A percentile compares a stretch with the other conserved stretches of the same genome.
phyloP scores from a whole-genome alignment of 176 grass and related monocot genomes.

The Miscanthus lutarioriparius region DNA sequence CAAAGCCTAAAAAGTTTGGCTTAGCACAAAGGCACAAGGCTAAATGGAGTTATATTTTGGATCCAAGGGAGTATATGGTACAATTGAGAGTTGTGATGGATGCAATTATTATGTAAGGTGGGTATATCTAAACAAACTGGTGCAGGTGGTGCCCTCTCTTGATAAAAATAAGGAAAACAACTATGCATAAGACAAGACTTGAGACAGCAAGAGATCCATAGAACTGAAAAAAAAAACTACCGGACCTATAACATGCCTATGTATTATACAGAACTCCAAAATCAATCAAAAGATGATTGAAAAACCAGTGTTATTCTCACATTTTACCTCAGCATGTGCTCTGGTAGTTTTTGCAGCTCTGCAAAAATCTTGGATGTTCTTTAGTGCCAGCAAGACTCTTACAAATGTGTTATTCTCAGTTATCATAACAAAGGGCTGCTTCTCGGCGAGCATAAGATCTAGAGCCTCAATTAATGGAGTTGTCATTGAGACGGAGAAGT shows the following conservation, averaged over 20 bases:
- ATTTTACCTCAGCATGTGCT: slow-evolving; percentile 45
- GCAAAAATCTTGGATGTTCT: slow-evolving; percentile 73
- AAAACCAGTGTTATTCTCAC: slow-evolving; percentile 8
- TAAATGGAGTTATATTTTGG: not conserved
- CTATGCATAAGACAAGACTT: not conserved
- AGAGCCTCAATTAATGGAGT: slow-evolving; percentile 58
- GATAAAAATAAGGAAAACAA: not conserved
- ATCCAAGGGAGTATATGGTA: not conserved
- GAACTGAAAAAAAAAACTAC: not conserved
- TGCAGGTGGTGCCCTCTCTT: not conserved
- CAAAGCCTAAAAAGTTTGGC: not conserved
- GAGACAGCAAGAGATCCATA: slow-evolving; percentile 5
- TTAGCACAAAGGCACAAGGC: not conserved
- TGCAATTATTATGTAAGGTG: slow-evolving; percentile 1
- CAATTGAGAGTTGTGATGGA: slow-evolving; percentile 1
- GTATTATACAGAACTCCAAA: slow-evolving; percentile 7
- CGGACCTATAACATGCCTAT: not conserved
- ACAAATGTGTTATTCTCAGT: slow-evolving; percentile 40
- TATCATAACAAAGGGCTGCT: slow-evolving; percentile 68
- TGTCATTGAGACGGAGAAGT: slow-evolving; percentile 52
- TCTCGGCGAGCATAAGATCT: slow-evolving; percentile 69
- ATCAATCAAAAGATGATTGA: slow-evolving; percentile 5
- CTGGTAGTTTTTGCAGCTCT: slow-evolving; percentile 31
- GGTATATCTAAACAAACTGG: not conserved
- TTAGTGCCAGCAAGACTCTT: slow-evolving; percentile 60